Evolutionary conservation across 2,329 filamentous ascomycete genomes (phyloP), one percentile per base, ranked within the genome.

Genomic region (Septoria linicola): DNA sequence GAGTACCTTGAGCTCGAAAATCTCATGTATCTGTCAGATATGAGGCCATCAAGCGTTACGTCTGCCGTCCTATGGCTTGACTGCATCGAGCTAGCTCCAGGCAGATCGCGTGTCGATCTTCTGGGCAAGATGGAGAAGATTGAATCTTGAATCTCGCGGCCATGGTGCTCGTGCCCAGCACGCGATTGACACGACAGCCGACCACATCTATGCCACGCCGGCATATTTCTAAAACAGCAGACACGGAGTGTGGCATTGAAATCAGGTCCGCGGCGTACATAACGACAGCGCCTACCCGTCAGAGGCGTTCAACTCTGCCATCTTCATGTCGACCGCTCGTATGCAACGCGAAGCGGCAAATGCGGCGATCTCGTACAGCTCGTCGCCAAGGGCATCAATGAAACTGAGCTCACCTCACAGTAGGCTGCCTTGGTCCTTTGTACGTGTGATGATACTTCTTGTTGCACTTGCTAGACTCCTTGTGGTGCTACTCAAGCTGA

Each of bases 61-160:
- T 46, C 43, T 37, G 43, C 43, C 43, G 11, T 46, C 19, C 21
- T 13, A 20, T 46, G 43, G 43, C 43, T 27, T 46, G 13, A n/a
- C 34, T 11, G 20, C 11, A 37, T 30, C 5, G 1, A 25, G 43
- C 11, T 46, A 39, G 31, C 16, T 17, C 11, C 16, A 7, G 34
- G 41, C 20, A 11, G 41, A 21, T 44, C 41, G 27, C 14, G 10
- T n/a, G 43, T 46, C 43, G 43, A 46, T 46, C 43, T 25, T 27
- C 43, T 46, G 43, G 43, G 43, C 43, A 46, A 37, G 13, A 30
- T 35, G 32, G 19, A 30, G 41, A 36, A 35, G 17, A 13, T 19
- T 19, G 35, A 36, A 36, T 14, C 16, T 35, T 19, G n/a, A 27
- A 27, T 46, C 23, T 17, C 14, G 31, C 31, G 43, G 43, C 14